Conservation (phyloP, 306 rosid genomes). For the Casuarina glauca region DNA sequence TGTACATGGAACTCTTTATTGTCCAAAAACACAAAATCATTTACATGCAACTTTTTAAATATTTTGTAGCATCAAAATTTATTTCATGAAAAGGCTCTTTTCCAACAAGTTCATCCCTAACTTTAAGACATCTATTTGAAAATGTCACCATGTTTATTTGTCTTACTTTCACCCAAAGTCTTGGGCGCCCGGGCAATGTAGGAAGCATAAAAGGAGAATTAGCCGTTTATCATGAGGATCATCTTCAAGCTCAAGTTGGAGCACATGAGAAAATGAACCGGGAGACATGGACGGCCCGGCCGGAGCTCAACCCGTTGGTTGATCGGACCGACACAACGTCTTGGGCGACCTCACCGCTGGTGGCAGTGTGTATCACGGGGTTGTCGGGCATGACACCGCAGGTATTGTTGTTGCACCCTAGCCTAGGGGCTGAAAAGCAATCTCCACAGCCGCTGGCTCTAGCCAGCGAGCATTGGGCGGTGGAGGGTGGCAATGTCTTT, state of each 20-base stretch:
- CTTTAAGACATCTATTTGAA: no score
- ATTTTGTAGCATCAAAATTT: no score
- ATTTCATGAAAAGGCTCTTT: no score
- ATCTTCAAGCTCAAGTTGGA: slow-evolving; percentile 27
- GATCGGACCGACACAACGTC: slow-evolving; percentile 47
- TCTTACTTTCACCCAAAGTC: no score
- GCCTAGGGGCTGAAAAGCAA: slow-evolving; percentile 52
- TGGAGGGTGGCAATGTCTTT: slow-evolving; percentile 51
- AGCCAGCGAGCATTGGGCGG: slow-evolving; percentile 63
- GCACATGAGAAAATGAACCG: slow-evolving; percentile 51
- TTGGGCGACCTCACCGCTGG: slow-evolving; percentile 48
- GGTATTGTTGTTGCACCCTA: slow-evolving; percentile 69
- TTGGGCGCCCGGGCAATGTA: no score
- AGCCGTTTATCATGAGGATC: no score
- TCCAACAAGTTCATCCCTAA: no score
- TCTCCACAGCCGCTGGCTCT: slow-evolving; percentile 42
- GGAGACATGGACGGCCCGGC: slow-evolving; percentile 36
- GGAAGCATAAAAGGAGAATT: no score
- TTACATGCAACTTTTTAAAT: no score
- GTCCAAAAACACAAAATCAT: no score
- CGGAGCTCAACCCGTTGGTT: slow-evolving; percentile 49
- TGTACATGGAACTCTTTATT: no score
- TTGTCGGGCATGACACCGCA: slow-evolving; percentile 46
- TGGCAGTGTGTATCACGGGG: slow-evolving; percentile 49
- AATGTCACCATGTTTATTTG: no score